These are phyloP conservation scores for Irpex lacteus DNA, from an alignment of 1,284 basidiomycete species.

Conservation along the genomic window DNA sequence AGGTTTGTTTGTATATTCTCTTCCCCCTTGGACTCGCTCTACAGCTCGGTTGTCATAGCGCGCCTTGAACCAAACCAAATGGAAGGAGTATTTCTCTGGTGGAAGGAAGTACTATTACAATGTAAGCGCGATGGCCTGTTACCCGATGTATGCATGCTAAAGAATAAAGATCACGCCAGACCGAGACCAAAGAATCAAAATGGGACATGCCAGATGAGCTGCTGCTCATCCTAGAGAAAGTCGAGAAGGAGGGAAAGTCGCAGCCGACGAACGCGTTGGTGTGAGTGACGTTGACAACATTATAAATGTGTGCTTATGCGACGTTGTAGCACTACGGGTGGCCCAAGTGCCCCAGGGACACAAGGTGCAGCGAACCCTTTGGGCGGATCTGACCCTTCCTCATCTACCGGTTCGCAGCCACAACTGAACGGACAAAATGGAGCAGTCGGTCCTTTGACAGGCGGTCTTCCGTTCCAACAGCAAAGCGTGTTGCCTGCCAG, in stretches of 20 bases:
- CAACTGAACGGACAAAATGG: constrained; percentile 46
- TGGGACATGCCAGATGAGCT: constrained; percentile 96
- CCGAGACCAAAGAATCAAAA: constrained; percentile 84
- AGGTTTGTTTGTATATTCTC: constrained; percentile 43
- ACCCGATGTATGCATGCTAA: not conserved
- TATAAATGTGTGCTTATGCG: not conserved
- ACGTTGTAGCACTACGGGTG: constrained; percentile 13
- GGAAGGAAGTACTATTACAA: constrained; percentile 94
- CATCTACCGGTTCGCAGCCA: constrained; percentile 29
- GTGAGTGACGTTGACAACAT: constrained; percentile 10
- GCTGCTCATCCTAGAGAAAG: constrained; percentile 73
- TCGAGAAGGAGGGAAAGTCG: constrained; percentile 66
- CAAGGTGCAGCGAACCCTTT: constrained; percentile 33
- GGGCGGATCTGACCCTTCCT: constrained; percentile 32
- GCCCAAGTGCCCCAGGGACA: constrained; percentile 17
- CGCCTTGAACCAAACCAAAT: constrained; percentile 82
- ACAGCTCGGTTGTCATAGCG: constrained; percentile 42
- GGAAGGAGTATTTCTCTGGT: constrained; percentile 92
- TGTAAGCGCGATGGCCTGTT: constrained; percentile 38
- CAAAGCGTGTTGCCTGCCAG: constrained; percentile 64
- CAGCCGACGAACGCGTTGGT: constrained; percentile 28
- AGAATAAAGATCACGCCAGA: constrained; percentile 38
- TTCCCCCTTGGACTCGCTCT: not conserved
- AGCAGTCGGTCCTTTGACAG: constrained; percentile 46
- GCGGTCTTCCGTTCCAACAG: constrained; percentile 54